Evolutionary conservation across 1,284 basidiomycete genomes (phyloP).

Genomic region (Anthracocystis setariae): DNA sequence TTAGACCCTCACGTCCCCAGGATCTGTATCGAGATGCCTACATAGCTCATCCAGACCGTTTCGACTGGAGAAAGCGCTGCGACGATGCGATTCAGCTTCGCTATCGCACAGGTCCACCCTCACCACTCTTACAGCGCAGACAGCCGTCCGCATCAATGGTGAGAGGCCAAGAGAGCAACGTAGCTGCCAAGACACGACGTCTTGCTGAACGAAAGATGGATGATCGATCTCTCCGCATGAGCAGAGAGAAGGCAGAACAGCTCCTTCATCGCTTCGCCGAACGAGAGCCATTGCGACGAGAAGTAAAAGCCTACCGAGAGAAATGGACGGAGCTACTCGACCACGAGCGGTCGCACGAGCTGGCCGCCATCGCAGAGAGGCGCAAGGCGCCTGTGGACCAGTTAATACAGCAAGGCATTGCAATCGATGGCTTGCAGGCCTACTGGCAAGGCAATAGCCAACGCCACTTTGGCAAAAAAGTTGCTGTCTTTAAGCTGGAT

Average conservation of each 20-base stretch:
- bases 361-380: constrained; percentile 45
- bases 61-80: constrained; percentile 42
- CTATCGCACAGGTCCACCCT: not conserved
- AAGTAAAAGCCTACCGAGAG: constrained; percentile 39
- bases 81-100: not conserved
- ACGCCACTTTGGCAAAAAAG: constrained; percentile 54
- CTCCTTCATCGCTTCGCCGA: constrained; percentile 25
- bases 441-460: constrained; percentile 58
- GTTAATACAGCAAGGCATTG: constrained; percentile 50
- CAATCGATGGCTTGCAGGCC: constrained; percentile 57
- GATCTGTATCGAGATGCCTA: constrained; percentile 46
- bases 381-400: constrained; percentile 50
- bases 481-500: constrained; percentile 59
- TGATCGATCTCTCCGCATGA: constrained; percentile 39
- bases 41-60: constrained; percentile 40
- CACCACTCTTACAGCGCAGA: constrained; percentile 27
- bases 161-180: constrained; percentile 33
- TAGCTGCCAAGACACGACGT: constrained; percentile 34
- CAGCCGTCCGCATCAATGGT: constrained; percentile 34
- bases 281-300: constrained; percentile 30
- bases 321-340: constrained; percentile 51
- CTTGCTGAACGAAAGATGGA: constrained; percentile 43
- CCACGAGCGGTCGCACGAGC: constrained; percentile 48
- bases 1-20: constrained; percentile 27
- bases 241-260: constrained; percentile 24